Base-by-base conservation (phyloP, 108 stramenopile species). In the Nitzschia sp. region DNA sequence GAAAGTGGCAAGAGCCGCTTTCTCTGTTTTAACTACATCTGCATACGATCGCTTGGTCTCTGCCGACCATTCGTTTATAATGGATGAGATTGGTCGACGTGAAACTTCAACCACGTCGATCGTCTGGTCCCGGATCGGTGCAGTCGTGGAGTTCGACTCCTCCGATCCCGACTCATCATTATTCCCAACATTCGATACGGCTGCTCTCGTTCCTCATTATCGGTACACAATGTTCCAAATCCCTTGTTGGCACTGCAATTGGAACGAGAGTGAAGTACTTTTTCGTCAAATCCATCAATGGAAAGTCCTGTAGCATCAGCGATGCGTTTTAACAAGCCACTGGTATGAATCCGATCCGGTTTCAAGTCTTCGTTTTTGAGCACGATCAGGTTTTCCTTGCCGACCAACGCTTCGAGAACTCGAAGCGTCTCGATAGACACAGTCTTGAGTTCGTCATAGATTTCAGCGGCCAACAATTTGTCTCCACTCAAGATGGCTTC, bases 191-290 rank as follows among this genome's bases (percentile, higher is more conserved):
- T n/a, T n/a, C n/a, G n/a, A n/a, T n/a, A n/a, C n/a, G 53, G 25
- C 53, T 58, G 57, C 38, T 41, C 38, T 13, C 29, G 57, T 34
- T 58, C 33, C 0, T 32, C 31, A 19, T 23, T 38, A 17, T 58
- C 53, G 8, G 19, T 53, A 30, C 69, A 71, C 8, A 15, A 23
- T 35, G 28, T 21, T n/a, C 34, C 26, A 30, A 45, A 55, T 36
- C 71, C 71, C 38, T 72, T 72, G 26, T 63, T 29, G 53, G 68
- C 63, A 55, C 45, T 57, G 15, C 71, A 72, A 45, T 72, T 72
- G 35, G 63, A 33, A 9, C 25, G 23, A n/a, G 45, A 31, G 5
- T 72, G 28, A 15, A 45, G 3, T 1, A 60, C 41, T 6, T 0
- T 31, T 9, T 25, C 15, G 44, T 63, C 54, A 55, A 63, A 72